Percentiles rank a stretch among this genome's conserved stretches.
Conservation (phyloP, 2,329 filamentous ascomycete genomes). For the Tolypocladium nubicola region DNA sequence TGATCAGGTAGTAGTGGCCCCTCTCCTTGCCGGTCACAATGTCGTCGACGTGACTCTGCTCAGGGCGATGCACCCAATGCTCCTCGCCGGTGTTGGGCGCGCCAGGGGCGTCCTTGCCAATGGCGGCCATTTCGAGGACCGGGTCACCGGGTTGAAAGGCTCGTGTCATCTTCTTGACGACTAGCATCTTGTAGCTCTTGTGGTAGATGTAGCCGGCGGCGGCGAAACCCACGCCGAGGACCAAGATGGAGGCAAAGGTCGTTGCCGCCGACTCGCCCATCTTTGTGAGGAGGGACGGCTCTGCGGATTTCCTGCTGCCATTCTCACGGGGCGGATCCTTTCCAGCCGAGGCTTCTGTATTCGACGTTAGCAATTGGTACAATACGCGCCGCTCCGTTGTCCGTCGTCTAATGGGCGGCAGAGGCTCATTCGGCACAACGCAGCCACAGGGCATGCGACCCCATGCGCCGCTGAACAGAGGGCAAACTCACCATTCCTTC, state of each 20-base stretch:
- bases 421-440: neutral
- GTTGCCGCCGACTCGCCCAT: constrained; percentile 68
- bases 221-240: constrained; percentile 56
- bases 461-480: neutral
- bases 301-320: constrained; percentile 5
- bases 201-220: constrained; percentile 69
- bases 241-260: constrained; percentile 62
- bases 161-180: constrained; percentile 84
- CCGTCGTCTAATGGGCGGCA: neutral
- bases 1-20: constrained; percentile 83
- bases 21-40: constrained; percentile 64
- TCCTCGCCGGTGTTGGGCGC: constrained; percentile 27
- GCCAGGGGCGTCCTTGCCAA: constrained; percentile 44
- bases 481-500: neutral
- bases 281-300: constrained; percentile 38
- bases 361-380: neutral
- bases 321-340: neutral
- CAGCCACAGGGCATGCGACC: neutral
- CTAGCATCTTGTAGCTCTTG: constrained; percentile 76
- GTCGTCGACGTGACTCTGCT: constrained; percentile 71
- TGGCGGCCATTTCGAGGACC: constrained; percentile 68
- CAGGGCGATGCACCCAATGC: constrained; percentile 69
- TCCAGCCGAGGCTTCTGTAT: neutral
- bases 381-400: neutral
- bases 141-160: constrained; percentile 91